Conservation (phyloP, 306 rosid genomes). For the Purshia tridentata region DNA sequence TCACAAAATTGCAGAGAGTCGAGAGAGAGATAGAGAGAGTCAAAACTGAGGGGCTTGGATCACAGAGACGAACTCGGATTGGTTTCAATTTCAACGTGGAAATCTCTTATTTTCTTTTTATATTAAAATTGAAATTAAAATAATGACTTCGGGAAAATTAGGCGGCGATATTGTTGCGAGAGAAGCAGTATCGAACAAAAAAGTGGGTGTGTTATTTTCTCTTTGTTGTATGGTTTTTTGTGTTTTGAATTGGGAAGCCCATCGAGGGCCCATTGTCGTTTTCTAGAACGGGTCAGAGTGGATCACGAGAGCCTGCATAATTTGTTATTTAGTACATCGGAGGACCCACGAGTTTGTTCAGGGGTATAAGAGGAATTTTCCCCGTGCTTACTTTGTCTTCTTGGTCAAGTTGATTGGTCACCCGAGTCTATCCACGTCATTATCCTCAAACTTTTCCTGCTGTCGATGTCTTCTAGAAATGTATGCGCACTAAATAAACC, state of each 20-base stretch:
- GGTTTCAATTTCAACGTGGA: neutral
- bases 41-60: slow-evolving; percentile 14
- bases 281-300: neutral
- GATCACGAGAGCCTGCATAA: slow-evolving; percentile 39
- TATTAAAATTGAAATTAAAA: neutral
- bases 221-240: neutral
- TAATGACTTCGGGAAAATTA: neutral
- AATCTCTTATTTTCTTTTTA: neutral
- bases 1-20: slow-evolving; percentile 2
- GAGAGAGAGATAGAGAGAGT: slow-evolving; percentile 8
- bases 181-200: neutral
- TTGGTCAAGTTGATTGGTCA: slow-evolving; percentile 9
- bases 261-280: slow-evolving; percentile 19
- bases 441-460: neutral
- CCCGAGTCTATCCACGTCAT: neutral
- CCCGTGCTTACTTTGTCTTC: neutral
- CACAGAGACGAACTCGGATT: slow-evolving; percentile 1
- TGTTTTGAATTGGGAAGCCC: slow-evolving; percentile 2
- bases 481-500: neutral
- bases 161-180: slow-evolving; percentile 8
- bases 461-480: slow-evolving; percentile 10
- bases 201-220: neutral
- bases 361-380: slow-evolving; percentile 8
- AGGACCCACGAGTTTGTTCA: neutral
- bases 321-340: neutral